Percentiles rank a stretch among this genome's conserved stretches.
Evolutionary conservation across 257 asterid genomes (phyloP).

Genomic region (Gentiana macrophylla): DNA sequence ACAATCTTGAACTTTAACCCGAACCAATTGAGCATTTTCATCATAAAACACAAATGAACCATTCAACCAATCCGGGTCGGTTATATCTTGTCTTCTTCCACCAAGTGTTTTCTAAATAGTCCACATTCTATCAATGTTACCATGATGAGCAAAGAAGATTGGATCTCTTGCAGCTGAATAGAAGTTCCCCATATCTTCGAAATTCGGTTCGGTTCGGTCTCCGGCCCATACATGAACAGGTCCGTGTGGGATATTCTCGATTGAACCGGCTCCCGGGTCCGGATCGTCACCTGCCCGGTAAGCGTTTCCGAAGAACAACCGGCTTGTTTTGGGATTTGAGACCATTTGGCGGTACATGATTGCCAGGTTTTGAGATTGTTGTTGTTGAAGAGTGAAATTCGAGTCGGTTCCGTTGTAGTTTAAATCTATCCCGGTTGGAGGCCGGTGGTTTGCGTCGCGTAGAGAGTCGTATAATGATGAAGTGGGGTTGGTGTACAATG

Average conservation of each 20-base stretch:
- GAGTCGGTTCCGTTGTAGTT: not conserved
- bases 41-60: slow-evolving; percentile 43
- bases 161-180: slow-evolving; percentile 26
- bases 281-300: slow-evolving; percentile 2
- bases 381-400: not conserved
- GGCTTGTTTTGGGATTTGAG: not conserved
- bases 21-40: slow-evolving; percentile 34
- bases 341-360: slow-evolving; percentile 18
- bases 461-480: slow-evolving; percentile 10
- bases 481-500: slow-evolving; percentile 4
- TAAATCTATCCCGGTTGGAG: slow-evolving; percentile 6
- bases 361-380: slow-evolving; percentile 4
- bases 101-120: slow-evolving; percentile 28
- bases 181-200: slow-evolving; percentile 12
- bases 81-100: slow-evolving; percentile 14
- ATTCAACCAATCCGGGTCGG: slow-evolving; percentile 39
- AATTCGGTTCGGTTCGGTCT: slow-evolving; percentile 8
- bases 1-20: slow-evolving; percentile 28
- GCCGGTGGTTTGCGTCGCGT: slow-evolving; percentile 10
- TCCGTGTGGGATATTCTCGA: slow-evolving; percentile 14
- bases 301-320: slow-evolving; percentile 10
- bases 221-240: slow-evolving; percentile 17
- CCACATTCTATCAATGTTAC: slow-evolving; percentile 66
- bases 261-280: slow-evolving; percentile 11
- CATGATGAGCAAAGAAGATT: slow-evolving; percentile 49